These are phyloP conservation scores for Ogataea minuta DNA, from an alignment of 805 yeast species.

Conservation along the genomic window DNA sequence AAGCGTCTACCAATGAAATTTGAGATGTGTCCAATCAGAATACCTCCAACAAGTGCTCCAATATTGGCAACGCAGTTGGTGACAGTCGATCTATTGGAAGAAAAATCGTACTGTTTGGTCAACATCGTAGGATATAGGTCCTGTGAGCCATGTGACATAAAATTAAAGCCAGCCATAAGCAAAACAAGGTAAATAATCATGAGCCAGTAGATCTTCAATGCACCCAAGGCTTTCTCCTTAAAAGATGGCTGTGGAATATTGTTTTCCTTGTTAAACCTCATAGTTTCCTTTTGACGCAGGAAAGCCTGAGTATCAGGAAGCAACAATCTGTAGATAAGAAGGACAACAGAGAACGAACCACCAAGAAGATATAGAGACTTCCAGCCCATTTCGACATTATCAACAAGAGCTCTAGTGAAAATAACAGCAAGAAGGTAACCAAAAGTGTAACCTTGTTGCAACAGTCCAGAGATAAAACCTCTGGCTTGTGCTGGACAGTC, in stretches of 20 bases:
- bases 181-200: constrained; percentile 54
- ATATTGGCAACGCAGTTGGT: constrained; percentile 56
- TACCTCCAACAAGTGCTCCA: constrained; percentile 59
- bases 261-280: constrained; percentile 31
- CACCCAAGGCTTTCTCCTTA: constrained; percentile 33
- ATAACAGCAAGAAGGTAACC: constrained; percentile 66
- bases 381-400: constrained; percentile 54
- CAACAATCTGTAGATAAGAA: constrained; percentile 40
- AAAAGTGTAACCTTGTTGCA: constrained; percentile 79
- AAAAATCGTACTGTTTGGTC: constrained; percentile 43
- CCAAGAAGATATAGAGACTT: constrained; percentile 67
- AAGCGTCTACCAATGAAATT: constrained; percentile 57
- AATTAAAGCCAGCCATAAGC: constrained; percentile 62
- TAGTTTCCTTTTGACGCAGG: constrained; percentile 39
- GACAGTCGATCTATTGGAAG: constrained; percentile 47
- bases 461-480: constrained; percentile 62
- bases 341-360: constrained; percentile 51
- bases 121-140: constrained; percentile 59
- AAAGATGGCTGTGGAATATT: constrained; percentile 34
- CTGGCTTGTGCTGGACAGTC: constrained; percentile 52
- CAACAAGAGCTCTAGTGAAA: constrained; percentile 61
- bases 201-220: constrained; percentile 54
- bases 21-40: constrained; percentile 52
- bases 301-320: constrained; percentile 56
- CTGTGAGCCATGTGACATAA: constrained; percentile 63